These are phyloP conservation scores for Ulvella scutata DNA, from an alignment of 139 green algal species.

Conservation along the genomic window DNA sequence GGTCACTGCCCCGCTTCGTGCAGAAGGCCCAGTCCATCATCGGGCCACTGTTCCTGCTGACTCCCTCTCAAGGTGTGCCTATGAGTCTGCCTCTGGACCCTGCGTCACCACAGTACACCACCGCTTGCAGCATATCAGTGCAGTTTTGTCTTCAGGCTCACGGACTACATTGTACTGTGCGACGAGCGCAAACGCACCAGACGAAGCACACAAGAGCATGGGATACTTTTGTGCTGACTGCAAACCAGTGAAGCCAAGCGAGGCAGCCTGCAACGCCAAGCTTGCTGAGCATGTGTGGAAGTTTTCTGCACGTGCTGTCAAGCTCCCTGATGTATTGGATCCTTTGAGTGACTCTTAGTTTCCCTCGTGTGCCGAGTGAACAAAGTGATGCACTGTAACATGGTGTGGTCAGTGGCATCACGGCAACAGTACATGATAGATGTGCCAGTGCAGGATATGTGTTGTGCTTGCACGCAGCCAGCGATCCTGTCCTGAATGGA, in stretches of 20 bases:
- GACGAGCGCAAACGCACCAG: background rate
- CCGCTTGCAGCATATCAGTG: no score
- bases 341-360: no score
- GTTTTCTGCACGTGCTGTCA: background rate
- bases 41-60: constrained; percentile 48
- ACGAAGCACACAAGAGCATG: background rate
- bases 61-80: constrained; percentile 34
- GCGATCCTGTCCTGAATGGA: no score
- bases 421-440: no score
- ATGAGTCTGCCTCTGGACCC: background rate
- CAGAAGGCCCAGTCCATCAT: constrained; percentile 34
- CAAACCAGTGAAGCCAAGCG: background rate
- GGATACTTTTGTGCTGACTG: background rate
- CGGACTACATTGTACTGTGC: background rate
- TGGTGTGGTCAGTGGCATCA: no score
- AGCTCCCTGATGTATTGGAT: background rate
- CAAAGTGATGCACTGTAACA: no score
- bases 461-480: no score
- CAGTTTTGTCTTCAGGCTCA: background rate
- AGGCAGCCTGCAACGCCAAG: background rate
- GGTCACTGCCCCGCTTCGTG: constrained; percentile 39
- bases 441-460: no score
- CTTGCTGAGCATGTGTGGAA: background rate
- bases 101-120: background rate
- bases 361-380: no score